Percentiles rank a stretch among this genome's conserved stretches.
phyloP scores from a whole-genome alignment of 1,284 basidiomycete genomes.

The Boletus calvinii region DNA sequence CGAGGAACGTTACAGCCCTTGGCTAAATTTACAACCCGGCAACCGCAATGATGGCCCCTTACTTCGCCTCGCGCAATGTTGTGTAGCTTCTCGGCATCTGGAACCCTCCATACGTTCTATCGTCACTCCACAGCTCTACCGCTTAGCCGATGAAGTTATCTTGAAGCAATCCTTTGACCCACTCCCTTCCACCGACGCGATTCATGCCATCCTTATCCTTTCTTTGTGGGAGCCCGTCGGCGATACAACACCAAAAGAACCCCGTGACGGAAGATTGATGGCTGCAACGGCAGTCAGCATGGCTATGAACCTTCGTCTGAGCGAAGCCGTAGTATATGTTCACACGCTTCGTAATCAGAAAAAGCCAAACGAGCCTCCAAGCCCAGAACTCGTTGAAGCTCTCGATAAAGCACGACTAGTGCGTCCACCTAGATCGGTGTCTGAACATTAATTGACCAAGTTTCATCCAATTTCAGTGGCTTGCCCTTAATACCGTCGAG shows the following conservation, averaged over 20 bases:
- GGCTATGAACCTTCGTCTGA: constrained; percentile 44
- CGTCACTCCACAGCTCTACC: constrained; percentile 42
- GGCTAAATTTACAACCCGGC: constrained; percentile 39
- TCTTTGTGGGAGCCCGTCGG: constrained; percentile 45
- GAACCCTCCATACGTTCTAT: constrained; percentile 35
- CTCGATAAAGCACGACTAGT: constrained; percentile 41
- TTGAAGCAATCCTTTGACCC: constrained; percentile 43
- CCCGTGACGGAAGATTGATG: constrained; percentile 42
- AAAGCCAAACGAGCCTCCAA: constrained; percentile 27
- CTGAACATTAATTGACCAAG: constrained; percentile 13
- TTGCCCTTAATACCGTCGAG: constrained; percentile 39
- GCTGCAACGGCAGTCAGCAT: constrained; percentile 45
- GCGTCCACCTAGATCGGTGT: constrained; percentile 16
- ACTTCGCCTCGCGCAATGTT: constrained; percentile 41
- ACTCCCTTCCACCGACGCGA: constrained; percentile 39
- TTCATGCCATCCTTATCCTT: constrained; percentile 44
- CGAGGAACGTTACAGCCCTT: constrained; percentile 43
- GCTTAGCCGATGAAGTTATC: constrained; percentile 40
- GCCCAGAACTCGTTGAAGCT: constrained; percentile 30
- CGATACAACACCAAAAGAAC: constrained; percentile 28
- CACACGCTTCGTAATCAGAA: constrained; percentile 29
- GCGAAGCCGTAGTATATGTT: constrained; percentile 36
- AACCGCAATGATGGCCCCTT: constrained; percentile 32
- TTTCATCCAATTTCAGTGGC: constrained; percentile 35
- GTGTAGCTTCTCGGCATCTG: constrained; percentile 41